Conservation (phyloP, 2,329 filamentous ascomycete genomes). For the Chaetomiaceae sp. region DNA sequence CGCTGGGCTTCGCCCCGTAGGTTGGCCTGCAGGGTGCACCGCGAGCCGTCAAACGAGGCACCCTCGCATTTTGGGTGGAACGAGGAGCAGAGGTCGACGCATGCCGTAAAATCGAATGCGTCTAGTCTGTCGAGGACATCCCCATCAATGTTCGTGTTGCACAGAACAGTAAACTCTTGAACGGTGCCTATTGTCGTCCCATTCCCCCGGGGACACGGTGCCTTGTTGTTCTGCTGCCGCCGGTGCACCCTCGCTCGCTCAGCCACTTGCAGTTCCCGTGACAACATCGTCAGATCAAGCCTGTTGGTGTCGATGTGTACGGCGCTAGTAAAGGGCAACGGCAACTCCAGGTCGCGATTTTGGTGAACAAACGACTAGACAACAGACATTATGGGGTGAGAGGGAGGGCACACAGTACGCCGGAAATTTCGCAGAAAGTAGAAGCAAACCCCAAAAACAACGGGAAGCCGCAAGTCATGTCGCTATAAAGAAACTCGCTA, state of each 20-base stretch:
- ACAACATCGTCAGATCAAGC: conserved; percentile 18
- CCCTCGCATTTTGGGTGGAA: conserved; percentile 32
- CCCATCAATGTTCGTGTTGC: conserved; percentile 26
- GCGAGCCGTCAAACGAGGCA: conserved; percentile 26
- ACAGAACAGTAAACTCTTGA: conserved; percentile 29
- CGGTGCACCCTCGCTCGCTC: conserved; percentile 5
- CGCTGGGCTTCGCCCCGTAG: conserved; percentile 13
- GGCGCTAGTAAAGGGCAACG: neutral
- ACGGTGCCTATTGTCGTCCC: conserved; percentile 28
- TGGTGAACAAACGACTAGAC: neutral
- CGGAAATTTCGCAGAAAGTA: neutral
- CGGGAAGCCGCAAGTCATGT: neutral
- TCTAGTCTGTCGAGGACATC: conserved; percentile 23
- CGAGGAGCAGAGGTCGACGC: conserved; percentile 30
- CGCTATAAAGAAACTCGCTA: neutral
- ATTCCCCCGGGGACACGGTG: conserved; percentile 28
- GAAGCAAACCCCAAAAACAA: neutral
- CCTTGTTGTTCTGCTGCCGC: conserved; percentile 12
- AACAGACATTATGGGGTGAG: conserved; percentile 6
- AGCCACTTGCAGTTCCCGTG: neutral
- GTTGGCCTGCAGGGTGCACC: conserved; percentile 28
- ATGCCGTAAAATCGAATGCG: conserved; percentile 24
- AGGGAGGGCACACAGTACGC: neutral
- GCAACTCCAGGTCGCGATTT: neutral
- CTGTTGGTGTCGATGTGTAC: conserved; percentile 11